phyloP scores from a whole-genome alignment of 305 asterid genomes.

The Fraxinus ornus region DNA sequence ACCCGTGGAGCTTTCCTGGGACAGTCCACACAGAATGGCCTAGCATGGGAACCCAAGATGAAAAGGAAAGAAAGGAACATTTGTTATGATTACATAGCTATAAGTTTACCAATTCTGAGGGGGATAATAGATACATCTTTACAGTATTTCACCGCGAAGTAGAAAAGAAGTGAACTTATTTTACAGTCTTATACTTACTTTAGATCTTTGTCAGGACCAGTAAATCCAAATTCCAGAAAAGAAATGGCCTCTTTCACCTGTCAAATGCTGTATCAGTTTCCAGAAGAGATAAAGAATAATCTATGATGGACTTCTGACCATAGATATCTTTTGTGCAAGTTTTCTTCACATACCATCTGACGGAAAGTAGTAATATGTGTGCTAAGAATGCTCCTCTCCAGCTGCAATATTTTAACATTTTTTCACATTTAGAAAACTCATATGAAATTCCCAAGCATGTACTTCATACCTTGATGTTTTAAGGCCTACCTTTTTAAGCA shows the following conservation, averaged over 20 bases:
- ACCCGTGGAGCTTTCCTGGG: not conserved
- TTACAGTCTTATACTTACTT: slow-evolving; percentile 44
- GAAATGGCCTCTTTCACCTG: slow-evolving; percentile 82
- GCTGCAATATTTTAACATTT: slow-evolving; percentile 44
- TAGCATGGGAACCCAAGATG: not conserved
- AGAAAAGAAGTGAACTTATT: not conserved
- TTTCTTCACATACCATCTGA: slow-evolving; percentile 50
- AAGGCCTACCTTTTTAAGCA: slow-evolving; percentile 61
- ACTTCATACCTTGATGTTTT: slow-evolving; percentile 6
- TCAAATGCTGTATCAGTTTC: slow-evolving; percentile 10
- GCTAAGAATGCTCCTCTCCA: slow-evolving; percentile 70
- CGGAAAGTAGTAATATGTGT: slow-evolving; percentile 45
- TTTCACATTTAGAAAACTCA: slow-evolving; percentile 12
- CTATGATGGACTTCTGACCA: slow-evolving; percentile 1
- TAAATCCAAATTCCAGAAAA: slow-evolving; percentile 56
- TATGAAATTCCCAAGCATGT: not conserved
- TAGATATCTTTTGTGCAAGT: slow-evolving; percentile 13
- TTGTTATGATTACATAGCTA: not conserved
- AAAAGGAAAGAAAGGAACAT: not conserved
- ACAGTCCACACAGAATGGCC: not conserved
- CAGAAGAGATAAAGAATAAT: slow-evolving; percentile 10
- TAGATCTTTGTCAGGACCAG: slow-evolving; percentile 41
- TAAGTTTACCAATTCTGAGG: not conserved
- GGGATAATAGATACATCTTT: not conserved
- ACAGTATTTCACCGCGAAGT: not conserved